Base-by-base conservation (phyloP, 2,329 filamentous ascomycete species). In the Verticillium isaacii region DNA sequence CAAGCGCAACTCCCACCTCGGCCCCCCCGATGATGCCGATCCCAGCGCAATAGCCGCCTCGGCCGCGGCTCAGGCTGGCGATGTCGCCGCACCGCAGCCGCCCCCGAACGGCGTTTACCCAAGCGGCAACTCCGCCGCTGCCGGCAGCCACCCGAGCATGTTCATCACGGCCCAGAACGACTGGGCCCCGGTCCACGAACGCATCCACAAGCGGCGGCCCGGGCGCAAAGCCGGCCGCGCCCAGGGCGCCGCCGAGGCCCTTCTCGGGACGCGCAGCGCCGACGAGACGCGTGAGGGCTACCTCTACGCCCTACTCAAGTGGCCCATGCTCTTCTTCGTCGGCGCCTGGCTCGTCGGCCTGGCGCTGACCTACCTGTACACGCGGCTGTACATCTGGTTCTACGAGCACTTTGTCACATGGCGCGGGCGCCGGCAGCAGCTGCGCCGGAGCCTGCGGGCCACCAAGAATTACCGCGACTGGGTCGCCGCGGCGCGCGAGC, bases 271-370 rank as follows among this genome's bases (percentile, higher is more conserved):
- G 23, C 82, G 90, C 62, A 89, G 86, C 66, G 91, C 88, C 70
- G 95, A 99, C 73, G 95, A 99, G 80, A 98, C 94, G 2, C 83
- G 95, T 67, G 95, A 99, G 78, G 95, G 95, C 23, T 92, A 95
- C 72, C 83, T 97, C 12, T 99, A 99, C 74, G 86, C 85, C 1
- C 74, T 99, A 55, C 81, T 96, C 59, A 97, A 98, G 75, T 98
- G 93, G 90, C 95, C 95, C 2, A 84, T 99, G 67, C 81, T 99
- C 37, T 74, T 93, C 37, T 84, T 90, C 50, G 92, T 97, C 2
- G 82, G 89, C 56, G 85, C 87, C 12, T 98, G 93, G 93, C 85
- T 99, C 57, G 71, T 85, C 1, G 86, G 90, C 15, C 81, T 98
- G 25, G 86, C 87, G 60, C 72, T 88, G 14, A 83, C 87, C 17